These are phyloP conservation scores for Fomitopsis pinicola DNA, from an alignment of 1,284 basidiomycete species.

Conservation along the genomic window DNA sequence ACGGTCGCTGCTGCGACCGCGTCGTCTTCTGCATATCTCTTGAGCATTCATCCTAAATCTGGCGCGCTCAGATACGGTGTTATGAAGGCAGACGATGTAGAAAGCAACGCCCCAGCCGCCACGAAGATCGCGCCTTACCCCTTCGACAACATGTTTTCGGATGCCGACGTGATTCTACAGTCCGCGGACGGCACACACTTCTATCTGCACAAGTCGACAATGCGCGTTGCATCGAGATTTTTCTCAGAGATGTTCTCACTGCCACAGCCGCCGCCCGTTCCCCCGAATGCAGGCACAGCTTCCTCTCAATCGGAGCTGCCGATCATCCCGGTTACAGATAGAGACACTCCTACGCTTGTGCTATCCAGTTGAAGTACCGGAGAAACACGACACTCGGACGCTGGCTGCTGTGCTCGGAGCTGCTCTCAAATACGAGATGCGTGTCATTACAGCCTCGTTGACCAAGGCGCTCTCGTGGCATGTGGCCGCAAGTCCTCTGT, in stretches of 20 bases:
- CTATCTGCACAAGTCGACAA: background rate
- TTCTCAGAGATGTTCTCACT: background rate
- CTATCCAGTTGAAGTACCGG: constrained; percentile 16
- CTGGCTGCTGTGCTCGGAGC: background rate
- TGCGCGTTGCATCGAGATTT: background rate
- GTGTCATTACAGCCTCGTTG: background rate
- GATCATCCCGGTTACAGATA: constrained; percentile 10
- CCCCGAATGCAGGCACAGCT: background rate
- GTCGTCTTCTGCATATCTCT: too few relatives aligned
- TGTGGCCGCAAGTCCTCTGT: background rate
- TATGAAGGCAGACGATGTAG: too few relatives aligned
- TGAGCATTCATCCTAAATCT: too few relatives aligned
- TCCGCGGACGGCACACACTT: background rate
- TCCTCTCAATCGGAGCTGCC: background rate
- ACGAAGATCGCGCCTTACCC: too few relatives aligned
- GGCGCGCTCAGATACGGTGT: too few relatives aligned
- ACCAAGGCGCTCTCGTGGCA: background rate
- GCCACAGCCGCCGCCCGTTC: background rate
- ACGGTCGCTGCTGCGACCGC: too few relatives aligned
- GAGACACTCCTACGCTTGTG: constrained; percentile 13
- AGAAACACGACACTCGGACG: background rate
- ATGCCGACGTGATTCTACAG: background rate
- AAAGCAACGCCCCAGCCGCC: too few relatives aligned
- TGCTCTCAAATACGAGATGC: constrained; percentile 13
- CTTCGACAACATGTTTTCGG: background rate